Conservation (phyloP, 1,139 yeast species). For the Sugiyamaella sp. region DNA sequence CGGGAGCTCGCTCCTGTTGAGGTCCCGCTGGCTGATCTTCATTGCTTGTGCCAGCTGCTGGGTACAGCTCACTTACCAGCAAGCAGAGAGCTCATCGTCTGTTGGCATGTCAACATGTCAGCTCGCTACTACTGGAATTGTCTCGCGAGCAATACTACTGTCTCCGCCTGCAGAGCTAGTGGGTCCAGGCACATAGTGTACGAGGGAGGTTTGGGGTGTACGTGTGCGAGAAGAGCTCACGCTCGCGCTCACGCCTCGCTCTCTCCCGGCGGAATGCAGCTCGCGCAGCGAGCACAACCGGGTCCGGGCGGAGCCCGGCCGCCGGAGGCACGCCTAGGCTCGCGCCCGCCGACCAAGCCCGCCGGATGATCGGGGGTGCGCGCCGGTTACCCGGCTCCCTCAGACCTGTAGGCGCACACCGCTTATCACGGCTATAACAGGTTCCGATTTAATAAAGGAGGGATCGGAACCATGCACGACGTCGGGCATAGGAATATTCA, state of each 20-base stretch:
- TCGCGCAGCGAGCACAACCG: background rate
- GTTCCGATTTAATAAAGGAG: background rate
- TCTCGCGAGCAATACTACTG: too few species aligned
- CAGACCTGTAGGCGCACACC: background rate
- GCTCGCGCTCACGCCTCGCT: background rate
- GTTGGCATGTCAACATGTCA: too few species aligned
- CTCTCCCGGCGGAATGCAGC: background rate
- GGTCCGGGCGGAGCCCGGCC: background rate
- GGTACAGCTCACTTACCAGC: too few species aligned
- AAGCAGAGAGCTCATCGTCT: too few species aligned
- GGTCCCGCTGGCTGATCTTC: too few species aligned
- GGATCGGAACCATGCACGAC: background rate
- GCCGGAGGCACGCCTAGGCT: background rate
- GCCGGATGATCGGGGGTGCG: background rate
- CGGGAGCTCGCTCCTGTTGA: too few species aligned
- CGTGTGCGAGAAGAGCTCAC: background rate
- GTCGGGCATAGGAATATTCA: background rate
- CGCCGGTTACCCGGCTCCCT: background rate
- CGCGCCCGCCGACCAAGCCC: too few species aligned
- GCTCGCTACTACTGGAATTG: too few species aligned
- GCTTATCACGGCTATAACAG: background rate
- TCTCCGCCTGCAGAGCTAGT: too few species aligned
- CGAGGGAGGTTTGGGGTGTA: background rate
- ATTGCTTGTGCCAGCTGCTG: too few species aligned
- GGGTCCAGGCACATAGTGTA: too few species aligned